Conservation (phyloP, 2,329 filamentous ascomycete species). For the Boeremia lycopersici region DNA sequence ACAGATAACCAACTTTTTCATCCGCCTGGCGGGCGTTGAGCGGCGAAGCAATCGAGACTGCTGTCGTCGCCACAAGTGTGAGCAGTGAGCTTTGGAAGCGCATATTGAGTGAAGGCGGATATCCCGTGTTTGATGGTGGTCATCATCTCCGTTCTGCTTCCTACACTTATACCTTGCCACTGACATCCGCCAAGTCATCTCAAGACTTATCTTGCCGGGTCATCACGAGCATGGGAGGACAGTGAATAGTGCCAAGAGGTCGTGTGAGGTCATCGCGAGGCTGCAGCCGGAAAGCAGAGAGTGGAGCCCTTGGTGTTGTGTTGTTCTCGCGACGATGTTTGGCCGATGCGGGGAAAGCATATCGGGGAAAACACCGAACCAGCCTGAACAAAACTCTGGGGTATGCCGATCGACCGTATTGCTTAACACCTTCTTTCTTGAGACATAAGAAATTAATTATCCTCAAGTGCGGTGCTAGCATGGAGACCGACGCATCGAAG, state of each 20-base stretch:
- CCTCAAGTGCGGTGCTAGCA: not conserved
- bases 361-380: slow-evolving; percentile 11
- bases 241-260: not conserved
- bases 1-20: slow-evolving; percentile 11
- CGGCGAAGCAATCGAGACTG: not conserved
- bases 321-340: slow-evolving; percentile 1
- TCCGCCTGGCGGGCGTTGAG: slow-evolving; percentile 5
- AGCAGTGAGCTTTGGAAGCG: not conserved
- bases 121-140: no score
- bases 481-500: no score
- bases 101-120: not conserved
- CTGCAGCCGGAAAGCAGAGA: not conserved
- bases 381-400: not conserved
- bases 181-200: not conserved
- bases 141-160: no score
- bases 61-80: not conserved
- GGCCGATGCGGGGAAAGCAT: slow-evolving; percentile 1
- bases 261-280: slow-evolving; percentile 5
- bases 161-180: not conserved
- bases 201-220: not conserved
- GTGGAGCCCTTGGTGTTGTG: not conserved
- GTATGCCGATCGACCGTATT: not conserved
- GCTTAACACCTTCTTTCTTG: not conserved
- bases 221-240: not conserved
- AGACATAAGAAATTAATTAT: not conserved